Conservation (phyloP, 768 basidiomycete species). For the Sporobolomyces pararoseus region DNA sequence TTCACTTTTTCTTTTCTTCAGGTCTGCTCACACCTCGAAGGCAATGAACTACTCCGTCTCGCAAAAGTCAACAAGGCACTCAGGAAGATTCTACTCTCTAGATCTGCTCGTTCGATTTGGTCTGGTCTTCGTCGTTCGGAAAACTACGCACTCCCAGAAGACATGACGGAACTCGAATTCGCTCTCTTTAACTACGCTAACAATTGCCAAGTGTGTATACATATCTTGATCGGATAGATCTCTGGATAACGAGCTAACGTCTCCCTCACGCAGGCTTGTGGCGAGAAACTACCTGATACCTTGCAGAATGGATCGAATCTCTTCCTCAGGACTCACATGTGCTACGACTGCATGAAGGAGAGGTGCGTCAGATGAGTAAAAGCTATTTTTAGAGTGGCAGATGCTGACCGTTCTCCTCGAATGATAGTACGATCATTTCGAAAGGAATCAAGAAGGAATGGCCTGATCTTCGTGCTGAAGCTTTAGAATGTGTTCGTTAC, state of each 20-base stretch:
- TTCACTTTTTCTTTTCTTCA: neutral
- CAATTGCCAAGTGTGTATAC: neutral
- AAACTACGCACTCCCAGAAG: neutral
- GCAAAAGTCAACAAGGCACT: constrained; percentile 5
- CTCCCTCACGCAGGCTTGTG: too few relatives aligned
- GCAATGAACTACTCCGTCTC: neutral
- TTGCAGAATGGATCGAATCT: too few relatives aligned
- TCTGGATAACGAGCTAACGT: too few relatives aligned
- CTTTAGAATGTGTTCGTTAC: neutral
- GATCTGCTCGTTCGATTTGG: neutral
- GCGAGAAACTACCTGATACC: too few relatives aligned
- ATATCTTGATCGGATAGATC: neutral
- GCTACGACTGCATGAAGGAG: neutral
- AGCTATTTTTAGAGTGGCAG: too few relatives aligned
- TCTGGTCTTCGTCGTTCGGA: neutral
- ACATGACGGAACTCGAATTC: neutral
- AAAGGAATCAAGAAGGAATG: neutral
- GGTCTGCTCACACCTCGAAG: neutral
- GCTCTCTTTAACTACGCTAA: neutral
- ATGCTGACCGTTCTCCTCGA: too few relatives aligned
- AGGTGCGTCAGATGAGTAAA: neutral
- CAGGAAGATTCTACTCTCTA: neutral
- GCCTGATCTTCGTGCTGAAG: neutral
- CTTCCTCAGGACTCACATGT: neutral
- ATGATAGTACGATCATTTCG: neutral